Conservation (phyloP, 1,139 yeast species). For the Geotrichum restrictum region DNA sequence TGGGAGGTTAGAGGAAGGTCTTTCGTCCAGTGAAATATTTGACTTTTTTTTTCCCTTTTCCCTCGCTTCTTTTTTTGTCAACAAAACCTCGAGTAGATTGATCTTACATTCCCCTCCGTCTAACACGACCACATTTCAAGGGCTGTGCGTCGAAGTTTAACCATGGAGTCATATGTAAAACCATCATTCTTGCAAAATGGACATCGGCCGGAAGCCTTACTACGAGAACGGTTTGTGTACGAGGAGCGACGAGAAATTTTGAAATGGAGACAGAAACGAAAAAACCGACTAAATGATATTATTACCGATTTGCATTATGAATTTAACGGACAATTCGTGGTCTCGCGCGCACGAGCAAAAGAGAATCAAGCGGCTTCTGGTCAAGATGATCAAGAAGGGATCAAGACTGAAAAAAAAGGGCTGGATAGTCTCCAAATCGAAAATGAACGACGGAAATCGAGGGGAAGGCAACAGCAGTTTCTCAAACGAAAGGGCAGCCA, state of each 20-base stretch:
- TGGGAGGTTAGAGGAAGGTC: no score
- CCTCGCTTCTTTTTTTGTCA: not conserved
- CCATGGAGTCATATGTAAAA: conserved; percentile 1
- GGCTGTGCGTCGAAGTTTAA: not conserved
- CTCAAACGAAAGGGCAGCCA: no score
- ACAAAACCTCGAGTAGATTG: not conserved
- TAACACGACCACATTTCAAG: no score
- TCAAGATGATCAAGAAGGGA: not conserved
- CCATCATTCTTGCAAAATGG: not conserved
- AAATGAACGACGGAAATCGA: no score
- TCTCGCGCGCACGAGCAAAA: conserved; percentile 7
- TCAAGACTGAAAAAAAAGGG: no score
- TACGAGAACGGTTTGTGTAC: conserved; percentile 12
- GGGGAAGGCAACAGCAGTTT: no score
- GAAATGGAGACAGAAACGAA: conserved; percentile 12
- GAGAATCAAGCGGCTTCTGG: not conserved
- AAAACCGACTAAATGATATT: conserved; percentile 6
- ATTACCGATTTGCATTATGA: conserved; percentile 7
- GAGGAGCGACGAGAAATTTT: conserved; percentile 21
- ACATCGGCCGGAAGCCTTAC: not conserved
- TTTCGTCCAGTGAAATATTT: no score
- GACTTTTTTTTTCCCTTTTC: no score
- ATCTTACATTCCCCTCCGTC: no score
- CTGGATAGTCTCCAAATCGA: no score
- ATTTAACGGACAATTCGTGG: conserved; percentile 17